Base-by-base conservation (phyloP, 495 filamentous ascomycete genomes). In the Clohesyomyces aquaticus region DNA sequence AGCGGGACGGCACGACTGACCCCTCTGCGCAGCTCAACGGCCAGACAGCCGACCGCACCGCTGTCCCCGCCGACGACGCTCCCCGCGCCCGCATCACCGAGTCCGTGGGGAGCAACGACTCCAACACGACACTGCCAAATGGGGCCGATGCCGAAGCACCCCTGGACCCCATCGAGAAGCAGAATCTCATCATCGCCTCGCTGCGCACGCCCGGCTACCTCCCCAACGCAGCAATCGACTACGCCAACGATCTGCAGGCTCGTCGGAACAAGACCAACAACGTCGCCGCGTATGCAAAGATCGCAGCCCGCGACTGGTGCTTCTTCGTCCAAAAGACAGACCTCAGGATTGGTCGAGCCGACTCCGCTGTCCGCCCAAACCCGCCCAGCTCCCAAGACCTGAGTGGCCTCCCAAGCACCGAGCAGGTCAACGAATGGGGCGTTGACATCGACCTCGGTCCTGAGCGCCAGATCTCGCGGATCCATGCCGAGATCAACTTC, bases 391-490 rank as follows among this genome's bases (percentile, higher is more conserved):
- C 54, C 18, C 63, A 61, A 47, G 50, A 63, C 18, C 38, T 54
- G 18, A 50, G n/a, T n/a, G 49, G 23, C 12, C 28, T 64, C 55
- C 71, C 55, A 38, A 68, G 19, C 61, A 70, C 55, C 43, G 62
- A 35, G 73, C 76, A 55, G 41, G 81, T 77, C 53, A 76, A 77
- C 49, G 75, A 79, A 43, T 79, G 81, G 63, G 78, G 77, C 25
- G 85, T 98, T 22, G 87, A 97, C 72, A 91, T 98, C 70, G 93
- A 98, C 72, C 78, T 98, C 38, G 95, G 95, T 2, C 94, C 94
- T 1, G 91, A 87, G 77, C 96, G 97, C 74, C 85, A 90, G 58
- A 87, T 98, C 25, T 98, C 95, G 43, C 83, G 94, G 58, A 80
- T 88, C 60, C 94, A 98, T 77, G 95, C 93, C 8, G 77, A 87